Base-by-base conservation (phyloP, 2,329 filamentous ascomycete genomes). In the Whalleya microplaca region DNA sequence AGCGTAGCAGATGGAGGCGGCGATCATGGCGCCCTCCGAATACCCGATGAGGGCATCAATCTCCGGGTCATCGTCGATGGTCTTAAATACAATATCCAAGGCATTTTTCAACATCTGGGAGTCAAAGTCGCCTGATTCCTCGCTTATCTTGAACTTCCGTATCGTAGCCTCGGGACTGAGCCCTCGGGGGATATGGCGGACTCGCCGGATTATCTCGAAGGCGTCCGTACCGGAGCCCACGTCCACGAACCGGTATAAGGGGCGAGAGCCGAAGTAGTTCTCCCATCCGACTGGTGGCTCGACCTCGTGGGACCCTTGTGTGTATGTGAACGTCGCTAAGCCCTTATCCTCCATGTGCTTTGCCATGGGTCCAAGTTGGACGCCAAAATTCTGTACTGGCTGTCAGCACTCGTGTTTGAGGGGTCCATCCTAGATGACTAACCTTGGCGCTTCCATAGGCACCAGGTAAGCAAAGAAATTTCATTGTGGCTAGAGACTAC, bases 11-110 rank as follows among this genome's bases (percentile, higher is more conserved):
- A 77, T 56, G 3, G 71, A 76, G 0, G 73, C 73, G 4, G 78
- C 79, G 47, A 80, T 74, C 0, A 73, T 73, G 1, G 79, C 77
- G 10, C 79, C 79, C 62, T 81, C 78, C 0, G 77, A 80, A 55
- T 80, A 81, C 1, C 79, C 78, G 32, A 81, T 69, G 18, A 81
- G 72, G 0, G 76, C 79, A 46, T 77, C 74, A 51, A 80, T 70
- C 27, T 72, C 71, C 2, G 69, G 66, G 7, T 75, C 69, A 16
- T 71, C 66, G 18, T 76, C 72, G 51, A 78, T 66, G 0, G 69
- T 68, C 3, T 68, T 56, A 55, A 75, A 73, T 2, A 77, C 41
- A n/a, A 67, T 62, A 4, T 73, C 64, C 27, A 77, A 59, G 1
- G 61, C 53, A 12, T 48, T 43, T 21, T 53, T 55, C 40, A 63